Percentiles rank a stretch among this genome's conserved stretches.
Conservation (phyloP, 2,329 filamentous ascomycete genomes). For the Colletotrichum paranaense region DNA sequence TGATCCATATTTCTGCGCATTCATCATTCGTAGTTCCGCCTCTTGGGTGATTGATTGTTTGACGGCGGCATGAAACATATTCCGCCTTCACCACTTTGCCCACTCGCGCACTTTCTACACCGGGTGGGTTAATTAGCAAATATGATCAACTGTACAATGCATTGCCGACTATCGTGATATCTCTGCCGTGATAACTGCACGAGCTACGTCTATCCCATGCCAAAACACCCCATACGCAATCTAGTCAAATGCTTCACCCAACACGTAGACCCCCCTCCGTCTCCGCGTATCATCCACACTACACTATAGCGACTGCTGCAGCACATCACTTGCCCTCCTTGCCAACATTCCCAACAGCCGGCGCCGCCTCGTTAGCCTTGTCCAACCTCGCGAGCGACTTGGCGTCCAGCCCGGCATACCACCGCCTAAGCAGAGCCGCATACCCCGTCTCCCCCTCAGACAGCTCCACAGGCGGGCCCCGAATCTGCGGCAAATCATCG, state of each 20-base stretch:
- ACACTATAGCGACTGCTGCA: too few species aligned
- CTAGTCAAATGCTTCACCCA: background rate
- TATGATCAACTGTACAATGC: background rate
- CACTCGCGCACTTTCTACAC: background rate
- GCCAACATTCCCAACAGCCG: constrained; percentile 38
- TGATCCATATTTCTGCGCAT: constrained; percentile 4
- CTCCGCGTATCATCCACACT: too few species aligned
- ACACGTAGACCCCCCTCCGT: background rate
- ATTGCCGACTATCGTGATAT: background rate
- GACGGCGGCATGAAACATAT: background rate
- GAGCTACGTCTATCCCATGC: background rate
- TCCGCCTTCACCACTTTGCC: background rate
- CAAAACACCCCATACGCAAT: background rate
- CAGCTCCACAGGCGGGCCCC: constrained; percentile 70
- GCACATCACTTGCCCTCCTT: background rate
- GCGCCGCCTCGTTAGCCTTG: constrained; percentile 55
- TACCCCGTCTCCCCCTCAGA: constrained; percentile 61
- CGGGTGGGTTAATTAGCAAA: background rate
- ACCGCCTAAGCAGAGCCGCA: constrained; percentile 59
- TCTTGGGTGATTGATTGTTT: background rate
- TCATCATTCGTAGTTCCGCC: background rate
- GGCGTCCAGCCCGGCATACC: constrained; percentile 61
- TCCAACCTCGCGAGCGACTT: constrained; percentile 59
- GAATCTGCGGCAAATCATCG: constrained; percentile 60
- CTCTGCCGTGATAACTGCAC: background rate